Evolutionary conservation across 2,329 filamentous ascomycete species (phyloP), one percentile per base, ranked within the genome.

Genomic region (Monosporascus sp.): DNA sequence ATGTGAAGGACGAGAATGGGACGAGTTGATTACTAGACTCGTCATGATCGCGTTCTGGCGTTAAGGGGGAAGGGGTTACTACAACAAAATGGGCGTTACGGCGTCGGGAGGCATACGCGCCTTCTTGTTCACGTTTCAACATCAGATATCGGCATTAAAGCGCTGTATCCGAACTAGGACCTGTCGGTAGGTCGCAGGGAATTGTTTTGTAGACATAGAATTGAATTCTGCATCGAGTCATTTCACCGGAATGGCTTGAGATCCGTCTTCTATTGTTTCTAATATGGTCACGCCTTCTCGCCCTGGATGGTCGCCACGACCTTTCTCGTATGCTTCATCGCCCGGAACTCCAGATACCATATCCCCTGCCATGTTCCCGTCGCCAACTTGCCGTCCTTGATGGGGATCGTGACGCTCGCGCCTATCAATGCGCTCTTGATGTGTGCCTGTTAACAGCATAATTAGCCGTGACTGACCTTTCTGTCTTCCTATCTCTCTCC

Each of bases 291-390:
- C 50, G 74, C 74, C 69, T 84, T 84, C 75, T 97, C 89, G 44
- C 93, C 94, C 71, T 97, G 92, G 57, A 97, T 95, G 1, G 94
- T 97, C 51, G 93, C 93, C 57, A 99, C 86, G 14, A 97, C 82
- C 68, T 84, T 88, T 64, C 94, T 82, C 58, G 83, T 78, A 71
- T 97, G 92, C 71, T 83, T 90, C 61, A 76, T 76, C 9, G 78
- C 81, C 52, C 93, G 80, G 69, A 97, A 97, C 72, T 97, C 94
- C 59, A 97, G 74, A 70, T 95, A 96, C 89, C 90, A 97, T 55
- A 97, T 93, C 0, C 94, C 84, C 64, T 94, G 89, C 89, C 89
- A 93, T 4, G 83, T 87, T 22, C 84, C 84, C 14, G 81, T 82
- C 22, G 79, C 79, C 67, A 97, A 70, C 62, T 82, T 85, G 39